Base-by-base conservation (phyloP, 768 basidiomycete genomes). In the Leccinum aurantiacum region DNA sequence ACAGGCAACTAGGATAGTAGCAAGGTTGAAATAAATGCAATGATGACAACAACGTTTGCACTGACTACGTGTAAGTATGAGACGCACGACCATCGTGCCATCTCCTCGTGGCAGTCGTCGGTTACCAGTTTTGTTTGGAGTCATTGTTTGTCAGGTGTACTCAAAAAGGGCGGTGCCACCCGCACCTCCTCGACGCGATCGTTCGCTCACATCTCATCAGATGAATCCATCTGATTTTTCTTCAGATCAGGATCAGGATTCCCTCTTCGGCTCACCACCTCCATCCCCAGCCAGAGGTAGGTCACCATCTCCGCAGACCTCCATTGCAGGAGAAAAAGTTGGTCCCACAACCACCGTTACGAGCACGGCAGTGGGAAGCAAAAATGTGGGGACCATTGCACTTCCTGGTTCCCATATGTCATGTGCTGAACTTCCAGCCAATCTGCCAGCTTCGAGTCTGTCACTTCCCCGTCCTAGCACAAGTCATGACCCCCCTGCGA, bases 301-400 rank as follows among this genome's bases (percentile, higher is more conserved):
- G 87, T 87, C 86, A 77, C 83, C 83, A 71, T 86, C 86, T 55
- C 85, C 87, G 67, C 66, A 69, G 60, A 67, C 63, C 60, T 65
- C 62, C 61, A 38, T 35, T 27, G 31, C 38, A 58, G 58, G 56
- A 66, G 69, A 64, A 63, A 64, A 59, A 63, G 47, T 44, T 29
- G 41, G 58, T 53, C 57, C 50, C 54, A 44, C 24, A 22, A 41
- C 53, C n/a, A 67, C 68, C 67, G 68, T 75, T 75, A 78, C 67
- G 13, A 38, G 60, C 41, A 35, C 56, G 58, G 66, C 61, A 51
- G 48, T 38, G 57, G 35, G 57, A 61, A 60, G 58, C 60, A 67
- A 66, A 74, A 91, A 93, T 84, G 91, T 93, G 90, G 90, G 90
- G 90, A 88, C 90, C 89, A 91, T 91, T 92, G 91, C 91, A 92